A percentile compares a stretch with the other conserved stretches of the same genome.
These are phyloP conservation scores for Drechslera avenae DNA, from an alignment of 2,329 filamentous ascomycete species.

Conservation along the genomic window DNA sequence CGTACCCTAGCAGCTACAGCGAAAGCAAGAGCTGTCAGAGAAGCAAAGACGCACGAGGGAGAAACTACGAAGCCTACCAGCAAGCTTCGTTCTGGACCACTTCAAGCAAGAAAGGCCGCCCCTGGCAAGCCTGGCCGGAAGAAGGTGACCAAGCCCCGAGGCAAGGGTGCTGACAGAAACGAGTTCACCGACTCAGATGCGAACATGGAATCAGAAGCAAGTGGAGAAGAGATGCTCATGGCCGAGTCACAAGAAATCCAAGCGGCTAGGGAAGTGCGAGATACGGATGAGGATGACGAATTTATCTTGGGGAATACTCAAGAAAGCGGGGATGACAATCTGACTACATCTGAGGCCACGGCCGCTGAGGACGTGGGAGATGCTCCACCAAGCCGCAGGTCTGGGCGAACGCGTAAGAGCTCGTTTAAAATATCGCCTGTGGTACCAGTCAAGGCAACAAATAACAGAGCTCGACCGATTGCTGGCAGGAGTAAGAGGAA, in stretches of 20 bases:
- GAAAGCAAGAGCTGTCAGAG: slow-evolving; percentile 23
- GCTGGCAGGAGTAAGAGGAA: slow-evolving; percentile 23
- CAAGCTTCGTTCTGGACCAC: not conserved
- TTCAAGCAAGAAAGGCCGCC: slow-evolving; percentile 18
- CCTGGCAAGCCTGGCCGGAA: not conserved
- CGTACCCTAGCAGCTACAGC: slow-evolving; percentile 4
- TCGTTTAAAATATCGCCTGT: slow-evolving; percentile 4
- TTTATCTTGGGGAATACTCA: slow-evolving; percentile 3
- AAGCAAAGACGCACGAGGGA: slow-evolving; percentile 13
- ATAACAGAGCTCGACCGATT: slow-evolving; percentile 6
- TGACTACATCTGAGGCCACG: not conserved
- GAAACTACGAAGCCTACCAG: not conserved
- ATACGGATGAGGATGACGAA: slow-evolving; percentile 19
- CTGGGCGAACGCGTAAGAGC: not conserved
- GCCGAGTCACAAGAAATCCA: slow-evolving; percentile 4
- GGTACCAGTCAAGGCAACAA: slow-evolving; percentile 4
- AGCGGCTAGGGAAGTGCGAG: slow-evolving; percentile 10
- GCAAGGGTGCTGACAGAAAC: not conserved
- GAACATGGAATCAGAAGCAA: not conserved
- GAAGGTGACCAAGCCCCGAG: not conserved
- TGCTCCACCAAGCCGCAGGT: not conserved
- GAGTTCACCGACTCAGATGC: slow-evolving; percentile 6
- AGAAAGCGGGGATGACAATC: not conserved
- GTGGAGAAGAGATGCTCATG: not conserved
- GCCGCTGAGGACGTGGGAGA: not conserved